Evolutionary conservation across 1,284 basidiomycete genomes (phyloP).

Genomic region (Trichosporon asahii): DNA sequence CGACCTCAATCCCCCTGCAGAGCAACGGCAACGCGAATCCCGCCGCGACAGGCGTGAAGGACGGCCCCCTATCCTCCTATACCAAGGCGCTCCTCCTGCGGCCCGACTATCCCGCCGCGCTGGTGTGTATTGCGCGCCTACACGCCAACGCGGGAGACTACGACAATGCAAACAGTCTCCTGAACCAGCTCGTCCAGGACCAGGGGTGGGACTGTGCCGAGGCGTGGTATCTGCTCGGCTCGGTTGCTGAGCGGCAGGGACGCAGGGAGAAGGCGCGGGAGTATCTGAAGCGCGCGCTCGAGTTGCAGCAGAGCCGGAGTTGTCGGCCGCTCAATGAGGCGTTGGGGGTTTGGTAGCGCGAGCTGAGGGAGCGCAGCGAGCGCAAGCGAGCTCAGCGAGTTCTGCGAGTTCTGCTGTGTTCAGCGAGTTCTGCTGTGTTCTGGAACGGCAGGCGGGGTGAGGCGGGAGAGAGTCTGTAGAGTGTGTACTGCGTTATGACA

Average conservation of each 20-base stretch:
- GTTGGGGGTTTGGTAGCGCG: constrained; percentile 24
- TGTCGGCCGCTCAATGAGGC: constrained; percentile 41
- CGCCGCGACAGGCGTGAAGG: not conserved
- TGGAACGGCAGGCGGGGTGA: too few species aligned
- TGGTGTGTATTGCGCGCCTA: constrained; percentile 69
- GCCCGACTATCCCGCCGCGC: constrained; percentile 70
- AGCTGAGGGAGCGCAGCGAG: not conserved
- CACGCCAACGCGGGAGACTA: constrained; percentile 59
- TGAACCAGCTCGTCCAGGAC: constrained; percentile 53
- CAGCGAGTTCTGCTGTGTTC: too few species aligned
- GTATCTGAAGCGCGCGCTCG: constrained; percentile 68
- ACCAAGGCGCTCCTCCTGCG: constrained; percentile 77
- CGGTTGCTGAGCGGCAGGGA: constrained; percentile 70
- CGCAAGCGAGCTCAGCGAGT: too few species aligned
- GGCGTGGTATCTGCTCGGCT: constrained; percentile 84
- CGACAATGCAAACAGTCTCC: constrained; percentile 66
- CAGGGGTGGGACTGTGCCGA: constrained; percentile 82
- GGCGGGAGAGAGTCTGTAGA: too few species aligned
- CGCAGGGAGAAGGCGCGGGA: constrained; percentile 67
- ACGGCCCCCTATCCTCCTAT: constrained; percentile 62
- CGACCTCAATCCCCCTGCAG: not conserved
- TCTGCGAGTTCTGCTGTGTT: too few species aligned
- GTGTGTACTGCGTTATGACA: too few species aligned
- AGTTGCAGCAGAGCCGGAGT: constrained; percentile 61
- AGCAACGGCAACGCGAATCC: not conserved